Conservation (phyloP, 2,329 filamentous ascomycete genomes). For the Botrytis paeoniae region DNA sequence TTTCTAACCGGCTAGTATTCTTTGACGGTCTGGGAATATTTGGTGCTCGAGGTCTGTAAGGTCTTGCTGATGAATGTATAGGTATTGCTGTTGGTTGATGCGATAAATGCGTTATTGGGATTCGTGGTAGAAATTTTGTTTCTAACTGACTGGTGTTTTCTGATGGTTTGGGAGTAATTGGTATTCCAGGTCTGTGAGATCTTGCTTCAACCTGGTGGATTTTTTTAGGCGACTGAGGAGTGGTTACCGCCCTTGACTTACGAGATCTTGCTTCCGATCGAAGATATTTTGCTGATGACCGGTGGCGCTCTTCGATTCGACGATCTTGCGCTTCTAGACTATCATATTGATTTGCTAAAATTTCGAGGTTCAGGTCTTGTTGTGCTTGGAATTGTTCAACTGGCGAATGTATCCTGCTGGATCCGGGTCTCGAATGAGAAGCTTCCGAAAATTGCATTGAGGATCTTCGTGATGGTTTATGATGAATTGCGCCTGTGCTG, state of each 20-base stretch:
- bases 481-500: accelerated
- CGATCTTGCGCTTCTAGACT: not conserved
- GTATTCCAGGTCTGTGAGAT: not conserved
- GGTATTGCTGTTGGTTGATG: not conserved
- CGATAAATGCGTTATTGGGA: not conserved
- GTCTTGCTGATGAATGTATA: not conserved
- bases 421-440: not conserved
- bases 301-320: not conserved
- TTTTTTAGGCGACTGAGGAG: not conserved
- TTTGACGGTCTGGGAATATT: not conserved
- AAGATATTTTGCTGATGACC: not conserved
- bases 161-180: not conserved
- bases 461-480: not conserved
- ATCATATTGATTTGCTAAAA: not conserved
- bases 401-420: not conserved
- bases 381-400: not conserved
- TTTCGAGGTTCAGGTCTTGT: accelerated
- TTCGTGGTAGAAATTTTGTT: not conserved
- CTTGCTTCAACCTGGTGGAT: not conserved
- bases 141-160: not conserved
- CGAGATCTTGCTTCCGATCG: not conserved
- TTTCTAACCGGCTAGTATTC: not conserved
- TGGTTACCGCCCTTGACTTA: not conserved
- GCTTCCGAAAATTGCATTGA: not conserved
- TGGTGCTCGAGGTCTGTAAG: not conserved